phyloP scores from a whole-genome alignment of 345 rosid genomes.

The Cardamine occulta region DNA sequence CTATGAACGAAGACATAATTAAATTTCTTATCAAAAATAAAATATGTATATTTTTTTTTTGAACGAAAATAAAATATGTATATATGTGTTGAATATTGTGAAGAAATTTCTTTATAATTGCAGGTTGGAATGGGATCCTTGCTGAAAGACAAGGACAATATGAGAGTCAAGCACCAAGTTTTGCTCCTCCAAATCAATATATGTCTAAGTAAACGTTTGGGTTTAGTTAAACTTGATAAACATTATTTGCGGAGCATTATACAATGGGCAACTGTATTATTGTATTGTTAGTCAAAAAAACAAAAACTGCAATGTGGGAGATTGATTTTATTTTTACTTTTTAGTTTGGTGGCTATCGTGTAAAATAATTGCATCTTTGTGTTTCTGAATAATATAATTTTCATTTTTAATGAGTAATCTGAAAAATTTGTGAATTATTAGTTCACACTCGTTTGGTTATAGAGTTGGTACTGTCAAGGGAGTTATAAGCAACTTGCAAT shows the following conservation, averaged over 20 bases:
- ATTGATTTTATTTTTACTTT: not conserved
- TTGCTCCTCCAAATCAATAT: constrained; percentile 47
- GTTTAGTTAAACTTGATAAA: constrained; percentile 8
- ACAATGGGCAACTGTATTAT: constrained; percentile 22
- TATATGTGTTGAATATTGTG: not conserved
- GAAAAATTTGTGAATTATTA: not conserved
- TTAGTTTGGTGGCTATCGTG: not conserved
- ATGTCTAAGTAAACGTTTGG: constrained; percentile 40
- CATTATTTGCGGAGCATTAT: constrained; percentile 13
- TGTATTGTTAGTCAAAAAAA: not conserved
- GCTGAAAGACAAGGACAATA: constrained; percentile 43
- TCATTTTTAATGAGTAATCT: not conserved
- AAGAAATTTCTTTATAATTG: constrained; percentile 19
- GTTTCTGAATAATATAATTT: not conserved
- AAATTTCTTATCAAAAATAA: not conserved
- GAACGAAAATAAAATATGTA: not conserved
- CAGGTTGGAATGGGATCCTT: constrained; percentile 52
- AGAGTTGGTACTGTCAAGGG: no score
- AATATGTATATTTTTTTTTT: no score
- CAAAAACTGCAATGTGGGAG: not conserved
- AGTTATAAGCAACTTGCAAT: not conserved
- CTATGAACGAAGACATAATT: not conserved
- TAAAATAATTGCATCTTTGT: not conserved
- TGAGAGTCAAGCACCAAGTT: constrained; percentile 23
- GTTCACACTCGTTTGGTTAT: not conserved